Base-by-base conservation (phyloP, 2,329 filamentous ascomycete species). In the Botrytis porri region DNA sequence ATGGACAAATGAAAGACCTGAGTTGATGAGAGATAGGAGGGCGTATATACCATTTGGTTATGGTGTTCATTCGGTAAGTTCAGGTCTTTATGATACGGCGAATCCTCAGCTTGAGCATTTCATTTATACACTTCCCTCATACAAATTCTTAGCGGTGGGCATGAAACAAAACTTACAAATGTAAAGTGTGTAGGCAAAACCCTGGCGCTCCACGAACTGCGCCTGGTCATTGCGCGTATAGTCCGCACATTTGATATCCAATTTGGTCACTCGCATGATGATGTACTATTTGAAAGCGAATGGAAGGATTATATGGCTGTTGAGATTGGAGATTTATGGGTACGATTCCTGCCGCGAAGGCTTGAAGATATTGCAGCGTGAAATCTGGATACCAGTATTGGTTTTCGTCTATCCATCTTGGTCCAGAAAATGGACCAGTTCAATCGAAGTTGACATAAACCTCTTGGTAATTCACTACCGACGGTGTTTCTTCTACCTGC, bases 31-130 rank as follows among this genome's bases (percentile, higher is more conserved):
- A 37, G 75, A 77, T 37, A 66, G 71, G 22, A 71, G 72, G 57
- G 75, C 76, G 5, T 77, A 66, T 69, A 72, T 74, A 59, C 76
- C 74, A 1, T 77, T 77, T 39, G 76, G 75, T 3, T 75, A 74
- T 71, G 75, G 76, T 20, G 75, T 73, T 37, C 74, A 77, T 60
- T 71, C 67, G 7, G 66, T 60, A 45, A 59, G 66, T 69, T 4
- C 5, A n/a, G 8, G 12, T 18, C 0, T 63, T 29, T 43, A 16
- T 20, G 61, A 4, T 10, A 6, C 35, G 20, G 8, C 3, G 3
- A 29, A 41, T 22, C 8, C 16, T 57, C 29, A 39, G 10, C 16
- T 41, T 2, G 14, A 35, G 16, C n/a, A 22, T 51, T 6, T 25
- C 14, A 37, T 22, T 29, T n/a, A 5, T 25, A 6, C 10, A 43